Conservation (phyloP, 371 early-diverging fungal genomes). For the Mortierella sp. region DNA sequence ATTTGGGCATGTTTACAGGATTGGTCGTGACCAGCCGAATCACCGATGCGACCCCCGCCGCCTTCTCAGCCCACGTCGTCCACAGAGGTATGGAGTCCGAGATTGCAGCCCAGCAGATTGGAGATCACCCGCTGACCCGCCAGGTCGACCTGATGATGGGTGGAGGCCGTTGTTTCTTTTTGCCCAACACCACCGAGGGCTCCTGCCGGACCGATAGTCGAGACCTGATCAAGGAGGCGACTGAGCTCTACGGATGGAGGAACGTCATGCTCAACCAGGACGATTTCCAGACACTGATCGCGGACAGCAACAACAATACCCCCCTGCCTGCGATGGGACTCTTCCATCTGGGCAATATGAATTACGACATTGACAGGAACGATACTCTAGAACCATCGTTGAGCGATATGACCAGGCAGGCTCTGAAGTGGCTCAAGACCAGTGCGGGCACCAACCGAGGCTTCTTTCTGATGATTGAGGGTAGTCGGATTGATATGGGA, state of each 20-base stretch:
- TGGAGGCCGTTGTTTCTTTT: slow-evolving; percentile 91
- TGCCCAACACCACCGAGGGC: slow-evolving; percentile 65
- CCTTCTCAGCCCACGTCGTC: slow-evolving; percentile 87
- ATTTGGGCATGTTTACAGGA: slow-evolving; percentile 83
- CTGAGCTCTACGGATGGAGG: slow-evolving; percentile 68
- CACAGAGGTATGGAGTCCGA: slow-evolving; percentile 81
- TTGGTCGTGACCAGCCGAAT: slow-evolving; percentile 93
- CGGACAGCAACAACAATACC: not conserved
- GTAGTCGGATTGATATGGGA: slow-evolving; percentile 80
- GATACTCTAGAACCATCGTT: slow-evolving; percentile 80
- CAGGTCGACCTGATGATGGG: slow-evolving; percentile 92
- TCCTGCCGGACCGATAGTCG: slow-evolving; percentile 82
- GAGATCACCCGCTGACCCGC: slow-evolving; percentile 84
- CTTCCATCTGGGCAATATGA: slow-evolving; percentile 88
- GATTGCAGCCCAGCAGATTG: slow-evolving; percentile 94
- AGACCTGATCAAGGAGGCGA: slow-evolving; percentile 72
- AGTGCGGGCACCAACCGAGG: slow-evolving; percentile 69
- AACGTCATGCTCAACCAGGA: slow-evolving; percentile 60
- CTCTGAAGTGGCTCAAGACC: slow-evolving; percentile 73
- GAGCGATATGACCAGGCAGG: slow-evolving; percentile 86
- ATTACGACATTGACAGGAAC: slow-evolving; percentile 84
- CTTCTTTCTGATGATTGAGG: slow-evolving; percentile 97
- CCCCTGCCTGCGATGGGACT: slow-evolving; percentile 83
- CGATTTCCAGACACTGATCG: slow-evolving; percentile 72
- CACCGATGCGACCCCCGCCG: slow-evolving; percentile 90